Base-by-base conservation (phyloP, 1,139 yeast genomes). In the Lodderomyces parapsilosis region DNA sequence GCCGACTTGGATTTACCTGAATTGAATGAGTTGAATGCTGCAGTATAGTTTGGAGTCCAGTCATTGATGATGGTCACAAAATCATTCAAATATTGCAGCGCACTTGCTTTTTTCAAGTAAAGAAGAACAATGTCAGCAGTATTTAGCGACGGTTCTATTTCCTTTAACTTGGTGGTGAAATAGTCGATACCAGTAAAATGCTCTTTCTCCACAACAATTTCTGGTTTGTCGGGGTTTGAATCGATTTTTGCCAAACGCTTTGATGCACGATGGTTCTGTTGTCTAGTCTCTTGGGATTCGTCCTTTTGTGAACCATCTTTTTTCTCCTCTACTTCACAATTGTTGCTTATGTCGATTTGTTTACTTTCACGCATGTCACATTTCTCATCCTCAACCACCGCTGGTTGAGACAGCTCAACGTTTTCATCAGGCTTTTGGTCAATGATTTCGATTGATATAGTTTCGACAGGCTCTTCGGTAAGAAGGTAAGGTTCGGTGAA, bases 401-500 rank as follows among this genome's bases (percentile, higher is more conserved):
- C 46, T 11, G 36, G 28, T 18, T 27, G 31, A 4, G 24, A 15
- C 2, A 15, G 10, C 17, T 25, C 39, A 2, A n/a, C 27, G 2
- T 18, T 35, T 14, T 34, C 43, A 18, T 27, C 15, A n/a, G n/a
- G n/a, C n/a, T 3, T 19, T 6, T 6, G 14, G 15, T 7, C 19
- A 17, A 8, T 5, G 4, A 7, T 20, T 13, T 22, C 27, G 8
- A 34, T 22, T 11, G 37, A 34, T 2, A 79, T 50, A 8, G 63
- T 59, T 43, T 80, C 84, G 3, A 79, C 60, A 0, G 83, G 74
- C 7, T 60, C 64, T 31, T 74, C 77, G 0, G 78, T 66, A 23
- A 79, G 64, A 17, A 66, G 55, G 50, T 83, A 82, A 0, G 78
- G 75, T 49, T 83, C 88, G 28, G 65, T 52, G 36, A 60, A 53